Base-by-base conservation (phyloP, 495 filamentous ascomycete genomes). In the Glarea lozoyensis region DNA sequence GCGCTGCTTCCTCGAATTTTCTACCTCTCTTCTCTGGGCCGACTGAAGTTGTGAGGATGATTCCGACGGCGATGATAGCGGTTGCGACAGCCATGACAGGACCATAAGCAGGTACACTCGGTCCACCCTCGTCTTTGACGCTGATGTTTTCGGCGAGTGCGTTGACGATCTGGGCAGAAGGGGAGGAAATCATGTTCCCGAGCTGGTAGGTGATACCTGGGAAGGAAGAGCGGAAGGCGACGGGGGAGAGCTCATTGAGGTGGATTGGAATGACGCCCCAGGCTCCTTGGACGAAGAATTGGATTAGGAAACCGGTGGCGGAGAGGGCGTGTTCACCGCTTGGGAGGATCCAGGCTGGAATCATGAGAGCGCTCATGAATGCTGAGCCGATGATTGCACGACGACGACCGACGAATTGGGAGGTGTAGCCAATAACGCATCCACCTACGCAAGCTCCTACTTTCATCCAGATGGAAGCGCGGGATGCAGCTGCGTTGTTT, bases 181-280 rank as follows among this genome's bases (percentile, higher is more conserved):
- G 80, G 2, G 81, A 79, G 23, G 81, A 81, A 32, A 86, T 73
- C 72, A 86, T 82, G 59, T 84, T 86, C 6, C 82, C 84, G 2
- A 88, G 53, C 59, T 88, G 83, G 17, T 86, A 86, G 0, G 79
- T 79, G 38, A 75, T 58, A 19, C 80, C 81, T 0, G 76, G 74
- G 63, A 83, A 79, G 4, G 63, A 73, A 2, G 82, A 82, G n/a
- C 82, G 73, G 66, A 83, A 86, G 1, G 80, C 79, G 0, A 77
- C 73, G 4, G 83, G 84, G 0, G 83, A 76, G 0, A 88, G 71
- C 63, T 89, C 84, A 57, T 84, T 84, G 37, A 89, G 68, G 51
- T 86, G 84, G 50, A 88, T 82, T 7, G 84, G 84, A 21, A 87
- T 77, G 4, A 87, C 76, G 29, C 84, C 82, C 79, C 78, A 89